Evolutionary conservation across 208 protist species (phyloP), one percentile per base, ranked within the genome.

Genomic region (Acanthamoeba castellanii): DNA sequence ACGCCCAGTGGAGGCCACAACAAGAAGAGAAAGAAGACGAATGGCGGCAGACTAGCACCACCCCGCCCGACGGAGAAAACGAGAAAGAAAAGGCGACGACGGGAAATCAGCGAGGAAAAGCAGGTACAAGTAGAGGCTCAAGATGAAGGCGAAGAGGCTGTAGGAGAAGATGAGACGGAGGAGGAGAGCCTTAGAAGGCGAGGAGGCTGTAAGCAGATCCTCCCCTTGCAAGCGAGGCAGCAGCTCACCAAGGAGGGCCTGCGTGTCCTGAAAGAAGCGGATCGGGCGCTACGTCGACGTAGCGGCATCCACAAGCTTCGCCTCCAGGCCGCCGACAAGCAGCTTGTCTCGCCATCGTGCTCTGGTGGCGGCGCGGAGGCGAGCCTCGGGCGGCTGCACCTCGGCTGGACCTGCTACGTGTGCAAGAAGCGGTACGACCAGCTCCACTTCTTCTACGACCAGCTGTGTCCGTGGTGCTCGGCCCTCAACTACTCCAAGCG

Each of bases 401-500:
- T 81, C 72, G 72, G 72, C 11, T 81, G 30, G 34, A 81, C 72
- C 32, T 81, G 72, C 72, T 81, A 81, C 72, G 72, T 81, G 27
- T 81, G 72, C 72, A 81, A 81, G 72, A 81, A 81, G 72, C 72
- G 72, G 72, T 81, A 81, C 72, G 16, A 81, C 30, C 22, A 81
- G 34, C 30, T 81, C 72, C 72, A 81, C 72, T 37, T 81, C 72
- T 99, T 99, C 96, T 99, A 99, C 98, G 98, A 99, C 96, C 98
- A 97, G 96, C 97, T 99, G 95, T 99, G 99, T 96, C 98, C 98
- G 66, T 94, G 98, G 55, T 99, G 99, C 95, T 98, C 98, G 13
- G 97, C 98, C 92, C 98, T 99, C 94, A 99, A 99, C 97, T 99
- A 98, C 94, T 98, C 97, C 85, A 99, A 99, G 96, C 98, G 99